These are phyloP conservation scores for Solanum medicagineum DNA, from an alignment of 257 asterid species.

Conservation along the genomic window DNA sequence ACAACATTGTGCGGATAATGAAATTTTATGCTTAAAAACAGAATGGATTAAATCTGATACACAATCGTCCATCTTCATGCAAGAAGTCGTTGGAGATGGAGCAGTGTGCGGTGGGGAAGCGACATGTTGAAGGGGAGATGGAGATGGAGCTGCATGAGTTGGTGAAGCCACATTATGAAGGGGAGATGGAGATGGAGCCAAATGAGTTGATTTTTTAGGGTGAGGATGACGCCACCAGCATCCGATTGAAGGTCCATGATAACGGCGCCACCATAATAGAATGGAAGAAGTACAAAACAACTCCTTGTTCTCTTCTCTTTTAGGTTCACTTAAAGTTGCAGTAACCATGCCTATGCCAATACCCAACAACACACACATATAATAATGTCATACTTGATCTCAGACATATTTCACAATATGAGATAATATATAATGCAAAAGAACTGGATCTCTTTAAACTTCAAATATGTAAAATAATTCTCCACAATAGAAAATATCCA, in stretches of 20 bases:
- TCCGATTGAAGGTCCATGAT: background rate
- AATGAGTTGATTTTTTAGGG: background rate
- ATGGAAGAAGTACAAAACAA: background rate
- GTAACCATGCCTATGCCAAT: background rate
- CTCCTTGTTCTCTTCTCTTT: background rate
- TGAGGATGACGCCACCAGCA: background rate
- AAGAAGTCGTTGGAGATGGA: background rate
- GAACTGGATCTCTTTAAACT: background rate
- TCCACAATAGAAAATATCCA: too few species aligned
- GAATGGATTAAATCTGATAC: constrained; percentile 1
- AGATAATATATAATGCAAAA: too few species aligned
- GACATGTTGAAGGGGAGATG: background rate
- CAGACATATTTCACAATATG: too few species aligned
- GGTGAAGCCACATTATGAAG: background rate
- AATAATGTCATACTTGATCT: background rate
- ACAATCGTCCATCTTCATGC: background rate
- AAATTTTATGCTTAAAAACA: background rate
- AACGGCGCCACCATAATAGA: background rate
- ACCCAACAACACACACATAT: background rate
- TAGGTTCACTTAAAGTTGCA: background rate
- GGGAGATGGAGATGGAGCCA: background rate
- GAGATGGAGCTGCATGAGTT: background rate
- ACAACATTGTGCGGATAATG: constrained; percentile 1
- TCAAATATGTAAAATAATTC: too few species aligned
- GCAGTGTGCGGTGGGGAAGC: background rate